Base-by-base conservation (phyloP, 2,329 filamentous ascomycete genomes). In the Arachnopeziza araneosa region DNA sequence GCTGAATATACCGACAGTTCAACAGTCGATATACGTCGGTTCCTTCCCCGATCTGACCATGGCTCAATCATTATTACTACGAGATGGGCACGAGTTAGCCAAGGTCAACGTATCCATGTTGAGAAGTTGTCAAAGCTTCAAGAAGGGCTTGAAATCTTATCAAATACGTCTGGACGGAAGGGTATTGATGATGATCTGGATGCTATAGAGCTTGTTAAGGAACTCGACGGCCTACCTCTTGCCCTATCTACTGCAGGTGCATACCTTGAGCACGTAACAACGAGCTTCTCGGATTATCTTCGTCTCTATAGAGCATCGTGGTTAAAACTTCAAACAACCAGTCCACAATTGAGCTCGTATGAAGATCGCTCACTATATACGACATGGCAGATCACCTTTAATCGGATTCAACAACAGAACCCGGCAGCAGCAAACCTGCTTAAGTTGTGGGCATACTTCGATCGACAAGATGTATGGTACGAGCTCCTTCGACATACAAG, bases 381-480 rank as follows among this genome's bases (percentile, higher is more conserved):
- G 1, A 63, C 71, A 50, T 77, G 71, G 75, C 58, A 74, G 17
- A 62, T 79, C 21, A 75, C 75, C 5, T 76, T 73, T 55, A 57
- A 67, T 50, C 67, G 74, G 21, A 71, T 80, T 36, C 55, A 75
- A 64, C 67, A 70, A 58, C 48, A 55, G 59, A 65, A 64, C 55
- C 4, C 12, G 24, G 26, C 24, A 8, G 69, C 68, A 55, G 74
- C 73, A 24, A 63, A 68, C 21, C 67, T 79, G 0, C 71, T 80
- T 12, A 58, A 71, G n/a, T 64, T 78, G 23, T 76, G 75, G 72
- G 75, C 74, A 30, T 75, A 71, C 62, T 77, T 80, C 60, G 70
- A 75, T 62, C 74, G 76, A 63, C 69, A 75, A 17, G 76, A 79
- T 60, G 61, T 81, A 1, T 81, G 74, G 77, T 79, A 72, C 64